phyloP scores from a whole-genome alignment of 2,329 filamentous ascomycete species.

The Pseudopithomyces chartarum region DNA sequence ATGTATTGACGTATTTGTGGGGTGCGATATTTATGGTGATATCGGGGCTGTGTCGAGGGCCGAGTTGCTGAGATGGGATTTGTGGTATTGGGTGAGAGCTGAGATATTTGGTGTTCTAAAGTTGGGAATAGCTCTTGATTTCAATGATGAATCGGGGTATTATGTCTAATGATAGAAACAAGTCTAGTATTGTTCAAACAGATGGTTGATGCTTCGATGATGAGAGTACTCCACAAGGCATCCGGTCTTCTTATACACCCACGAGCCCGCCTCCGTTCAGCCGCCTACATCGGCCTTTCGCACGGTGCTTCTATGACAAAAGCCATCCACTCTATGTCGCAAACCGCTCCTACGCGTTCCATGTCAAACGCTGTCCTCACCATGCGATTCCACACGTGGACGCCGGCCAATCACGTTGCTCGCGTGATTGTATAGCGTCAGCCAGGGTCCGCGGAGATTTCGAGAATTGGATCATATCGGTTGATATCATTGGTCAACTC shows the following conservation, averaged over 20 bases:
- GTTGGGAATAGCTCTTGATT: neutral
- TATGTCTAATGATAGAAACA: no score
- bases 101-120: neutral
- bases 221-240: neutral
- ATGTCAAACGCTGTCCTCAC: slow-evolving; percentile 9
- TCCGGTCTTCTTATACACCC: neutral
- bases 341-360: slow-evolving; percentile 9
- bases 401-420: slow-evolving; percentile 5
- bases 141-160: neutral
- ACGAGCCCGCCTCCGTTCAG: neutral
- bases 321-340: neutral
- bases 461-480: neutral
- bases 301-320: neutral
- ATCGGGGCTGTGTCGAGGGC: no score
- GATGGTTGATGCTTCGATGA: neutral
- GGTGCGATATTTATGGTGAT: neutral
- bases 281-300: slow-evolving; percentile 1
- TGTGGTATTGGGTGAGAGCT: neutral
- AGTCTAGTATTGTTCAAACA: neutral
- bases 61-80: neutral
- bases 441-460: neutral
- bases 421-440: neutral
- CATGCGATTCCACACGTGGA: neutral
- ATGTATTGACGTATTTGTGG: neutral
- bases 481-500: neutral